Conservation (phyloP, 192 early-diverging fungal genomes). For the Kappamyces sp. region DNA sequence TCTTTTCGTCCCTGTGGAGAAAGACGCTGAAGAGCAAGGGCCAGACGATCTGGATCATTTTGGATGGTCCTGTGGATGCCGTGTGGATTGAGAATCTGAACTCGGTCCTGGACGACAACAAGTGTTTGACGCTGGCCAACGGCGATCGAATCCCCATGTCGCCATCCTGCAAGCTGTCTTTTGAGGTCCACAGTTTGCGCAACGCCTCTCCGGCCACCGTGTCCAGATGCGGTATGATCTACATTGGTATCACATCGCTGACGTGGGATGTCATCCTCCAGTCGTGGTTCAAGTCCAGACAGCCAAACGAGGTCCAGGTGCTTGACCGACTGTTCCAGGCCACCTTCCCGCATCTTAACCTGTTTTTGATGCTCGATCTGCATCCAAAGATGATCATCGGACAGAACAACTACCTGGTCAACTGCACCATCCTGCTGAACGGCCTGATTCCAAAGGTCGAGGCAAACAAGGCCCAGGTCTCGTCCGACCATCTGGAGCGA, state of each 20-base stretch:
- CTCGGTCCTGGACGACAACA: slow-evolving; percentile 60
- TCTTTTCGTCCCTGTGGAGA: slow-evolving; percentile 60
- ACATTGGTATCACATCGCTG: slow-evolving; percentile 58
- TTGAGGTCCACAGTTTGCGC: slow-evolving; percentile 54
- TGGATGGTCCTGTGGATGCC: slow-evolving; percentile 62
- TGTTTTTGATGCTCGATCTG: slow-evolving; percentile 41
- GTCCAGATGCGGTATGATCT: slow-evolving; percentile 64
- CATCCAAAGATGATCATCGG: slow-evolving; percentile 58
- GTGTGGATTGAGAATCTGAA: slow-evolving; percentile 65
- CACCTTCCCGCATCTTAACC: slow-evolving; percentile 36
- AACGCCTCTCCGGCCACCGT: slow-evolving; percentile 61
- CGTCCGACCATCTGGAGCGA: slow-evolving; percentile 44
- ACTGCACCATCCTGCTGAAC: slow-evolving; percentile 42
- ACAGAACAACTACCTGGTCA: slow-evolving; percentile 43
- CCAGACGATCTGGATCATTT: slow-evolving; percentile 52
- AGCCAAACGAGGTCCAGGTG: slow-evolving; percentile 43
- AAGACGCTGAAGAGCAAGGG: slow-evolving; percentile 60
- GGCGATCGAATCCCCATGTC: slow-evolving; percentile 63
- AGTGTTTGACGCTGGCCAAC: slow-evolving; percentile 60
- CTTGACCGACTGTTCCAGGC: slow-evolving; percentile 50
- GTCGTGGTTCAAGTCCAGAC: slow-evolving; percentile 54
- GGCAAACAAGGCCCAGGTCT: slow-evolving; percentile 45
- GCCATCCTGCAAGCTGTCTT: slow-evolving; percentile 53
- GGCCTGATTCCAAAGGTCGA: slow-evolving; percentile 56
- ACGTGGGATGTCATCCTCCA: slow-evolving; percentile 62